Percentiles rank a stretch among this genome's conserved stretches.
Evolutionary conservation across 1,139 yeast genomes (phyloP).

Genomic region (Yamadazyma trypodendri): DNA sequence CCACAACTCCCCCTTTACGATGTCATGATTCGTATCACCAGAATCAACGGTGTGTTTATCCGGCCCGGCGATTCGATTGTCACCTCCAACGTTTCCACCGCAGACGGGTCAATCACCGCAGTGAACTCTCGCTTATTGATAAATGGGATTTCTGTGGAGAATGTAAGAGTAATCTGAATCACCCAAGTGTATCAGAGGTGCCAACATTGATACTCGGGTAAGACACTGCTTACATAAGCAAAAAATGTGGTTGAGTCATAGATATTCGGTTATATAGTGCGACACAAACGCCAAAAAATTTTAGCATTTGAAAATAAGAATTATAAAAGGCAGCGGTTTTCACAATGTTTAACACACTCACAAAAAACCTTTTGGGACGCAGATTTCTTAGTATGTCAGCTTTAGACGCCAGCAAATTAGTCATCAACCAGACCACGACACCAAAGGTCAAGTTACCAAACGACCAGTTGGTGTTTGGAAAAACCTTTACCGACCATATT

Average conservation of each 20-base stretch:
- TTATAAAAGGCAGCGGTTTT: background rate
- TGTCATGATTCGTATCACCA: conserved; percentile 20
- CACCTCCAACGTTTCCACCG: background rate
- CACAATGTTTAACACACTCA: conserved; percentile 3
- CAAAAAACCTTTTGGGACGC: background rate
- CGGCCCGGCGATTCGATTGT: background rate
- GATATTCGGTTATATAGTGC: conserved; percentile 1
- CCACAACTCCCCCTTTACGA: conserved; percentile 2
- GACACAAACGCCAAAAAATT: background rate
- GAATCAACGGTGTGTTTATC: conserved; percentile 37
- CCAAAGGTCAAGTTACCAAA: conserved; percentile 72
- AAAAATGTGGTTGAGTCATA: background rate
- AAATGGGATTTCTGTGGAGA: conserved; percentile 15
- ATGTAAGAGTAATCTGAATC: conserved; percentile 4
- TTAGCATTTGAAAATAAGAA: background rate
- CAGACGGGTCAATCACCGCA: background rate
- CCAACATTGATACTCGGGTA: background rate
- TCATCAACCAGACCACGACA: conserved; percentile 51
- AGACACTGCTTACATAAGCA: background rate
- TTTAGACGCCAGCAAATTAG: conserved; percentile 69
- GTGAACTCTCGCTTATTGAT: conserved; percentile 9
- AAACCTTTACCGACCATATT: conserved; percentile 88
- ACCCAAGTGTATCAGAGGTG: background rate
- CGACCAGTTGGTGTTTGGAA: conserved; percentile 80
- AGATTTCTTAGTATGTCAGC: conserved; percentile 17